Percentiles rank a stretch among this genome's conserved stretches.
Conservation (phyloP, 495 filamentous ascomycete species). For the Cenococcum geophilum region DNA sequence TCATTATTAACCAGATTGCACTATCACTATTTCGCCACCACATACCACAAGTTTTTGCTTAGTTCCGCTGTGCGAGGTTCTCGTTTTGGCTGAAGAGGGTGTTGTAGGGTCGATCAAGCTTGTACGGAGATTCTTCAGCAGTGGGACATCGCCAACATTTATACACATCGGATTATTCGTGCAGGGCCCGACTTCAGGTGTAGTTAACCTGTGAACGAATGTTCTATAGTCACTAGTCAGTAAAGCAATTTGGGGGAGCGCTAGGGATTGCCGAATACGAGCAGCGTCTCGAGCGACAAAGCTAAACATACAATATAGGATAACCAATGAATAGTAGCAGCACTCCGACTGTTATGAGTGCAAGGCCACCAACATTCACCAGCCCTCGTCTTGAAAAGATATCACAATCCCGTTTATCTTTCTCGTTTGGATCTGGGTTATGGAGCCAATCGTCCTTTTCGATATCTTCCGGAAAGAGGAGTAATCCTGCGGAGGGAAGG, state of each 20-base stretch:
- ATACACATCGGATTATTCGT: slow-evolving; percentile 51
- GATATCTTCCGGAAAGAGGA: slow-evolving; percentile 69
- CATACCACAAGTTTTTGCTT: slow-evolving; percentile 59
- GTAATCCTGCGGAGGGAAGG: slow-evolving; percentile 60
- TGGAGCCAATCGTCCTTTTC: slow-evolving; percentile 76
- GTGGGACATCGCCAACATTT: slow-evolving; percentile 48
- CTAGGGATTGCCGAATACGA: not conserved
- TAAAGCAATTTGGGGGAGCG: not conserved
- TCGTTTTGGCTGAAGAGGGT: slow-evolving; percentile 52
- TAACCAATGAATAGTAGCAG: slow-evolving; percentile 67
- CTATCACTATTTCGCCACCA: not conserved
- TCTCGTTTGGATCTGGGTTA: slow-evolving; percentile 61
- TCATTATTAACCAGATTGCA: slow-evolving; percentile 1
- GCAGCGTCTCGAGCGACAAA: not conserved
- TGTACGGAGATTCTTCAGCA: slow-evolving; percentile 55
- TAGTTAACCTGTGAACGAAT: slow-evolving; percentile 46
- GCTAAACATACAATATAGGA: slow-evolving; percentile 57
- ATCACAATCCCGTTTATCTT: slow-evolving; percentile 59
- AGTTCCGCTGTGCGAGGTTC: slow-evolving; percentile 53
- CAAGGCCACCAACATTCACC: slow-evolving; percentile 61
- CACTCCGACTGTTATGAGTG: slow-evolving; percentile 56
- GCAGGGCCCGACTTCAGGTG: slow-evolving; percentile 35
- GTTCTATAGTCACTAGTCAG: slow-evolving; percentile 40
- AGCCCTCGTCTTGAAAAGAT: slow-evolving; percentile 62
- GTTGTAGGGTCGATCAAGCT: slow-evolving; percentile 69